These are phyloP conservation scores for Periconia sp. DNA, from an alignment of 2,329 filamentous ascomycete genomes.

Conservation along the genomic window DNA sequence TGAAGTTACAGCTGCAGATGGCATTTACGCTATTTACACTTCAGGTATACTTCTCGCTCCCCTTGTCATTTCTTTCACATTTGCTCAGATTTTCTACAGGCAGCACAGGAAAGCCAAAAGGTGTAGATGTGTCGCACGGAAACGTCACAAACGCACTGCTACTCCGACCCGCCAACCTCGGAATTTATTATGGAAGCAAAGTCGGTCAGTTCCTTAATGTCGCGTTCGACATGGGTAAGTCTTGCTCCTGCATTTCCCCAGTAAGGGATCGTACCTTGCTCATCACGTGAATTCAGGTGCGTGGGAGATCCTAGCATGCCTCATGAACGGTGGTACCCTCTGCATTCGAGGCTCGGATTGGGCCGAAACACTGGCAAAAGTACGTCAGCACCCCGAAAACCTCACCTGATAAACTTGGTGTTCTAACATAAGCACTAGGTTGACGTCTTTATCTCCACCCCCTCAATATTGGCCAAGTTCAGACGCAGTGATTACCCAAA, in stretches of 20 bases:
- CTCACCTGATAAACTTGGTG: not conserved
- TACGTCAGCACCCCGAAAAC: constrained; percentile 24
- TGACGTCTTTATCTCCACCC: constrained; percentile 59
- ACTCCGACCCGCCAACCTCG: constrained; percentile 54
- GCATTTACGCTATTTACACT: constrained; percentile 53
- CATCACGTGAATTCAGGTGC: constrained; percentile 46
- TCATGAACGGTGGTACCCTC: constrained; percentile 61
- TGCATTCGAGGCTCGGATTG: constrained; percentile 55
- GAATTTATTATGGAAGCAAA: constrained; percentile 52
- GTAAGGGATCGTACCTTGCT: not conserved
- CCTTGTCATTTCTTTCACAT: constrained; percentile 5
- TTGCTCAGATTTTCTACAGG: constrained; percentile 10
- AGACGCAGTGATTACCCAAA: constrained; percentile 51
- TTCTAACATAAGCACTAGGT: constrained; percentile 38
- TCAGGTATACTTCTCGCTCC: constrained; percentile 37
- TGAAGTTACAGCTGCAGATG: constrained; percentile 22
- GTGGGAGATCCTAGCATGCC: constrained; percentile 61
- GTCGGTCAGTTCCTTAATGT: constrained; percentile 61
- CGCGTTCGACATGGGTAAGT: constrained; percentile 63
- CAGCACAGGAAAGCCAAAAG: constrained; percentile 61
- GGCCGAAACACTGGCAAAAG: constrained; percentile 50
- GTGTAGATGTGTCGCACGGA: constrained; percentile 59
- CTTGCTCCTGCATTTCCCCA: not conserved
- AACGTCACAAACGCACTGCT: constrained; percentile 59
- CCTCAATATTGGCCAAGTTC: constrained; percentile 57